A percentile compares a stretch with the other conserved stretches of the same genome.
These are phyloP conservation scores for Fusarium sp. DNA, from an alignment of 2,329 filamentous ascomycete species.

Conservation along the genomic window DNA sequence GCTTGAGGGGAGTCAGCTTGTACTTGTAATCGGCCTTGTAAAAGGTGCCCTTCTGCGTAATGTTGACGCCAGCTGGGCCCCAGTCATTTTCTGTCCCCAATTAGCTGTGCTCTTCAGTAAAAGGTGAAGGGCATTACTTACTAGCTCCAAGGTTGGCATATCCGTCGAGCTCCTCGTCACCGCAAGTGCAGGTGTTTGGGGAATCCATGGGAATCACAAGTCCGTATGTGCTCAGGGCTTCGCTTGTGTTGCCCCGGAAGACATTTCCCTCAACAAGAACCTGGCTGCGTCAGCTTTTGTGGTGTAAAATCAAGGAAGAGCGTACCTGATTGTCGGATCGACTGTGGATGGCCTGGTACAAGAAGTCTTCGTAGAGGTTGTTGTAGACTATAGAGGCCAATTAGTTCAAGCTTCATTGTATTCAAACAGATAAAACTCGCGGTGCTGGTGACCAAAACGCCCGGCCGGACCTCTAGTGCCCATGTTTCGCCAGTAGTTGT, in stretches of 20 bases:
- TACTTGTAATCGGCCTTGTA: constrained; percentile 61
- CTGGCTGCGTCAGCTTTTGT: constrained; percentile 30
- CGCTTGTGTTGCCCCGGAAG: constrained; percentile 59
- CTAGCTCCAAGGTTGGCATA: constrained; percentile 65
- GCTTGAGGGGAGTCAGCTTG: constrained; percentile 58
- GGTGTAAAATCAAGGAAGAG: fast-evolving
- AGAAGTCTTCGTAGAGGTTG: constrained; percentile 61
- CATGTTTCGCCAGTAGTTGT: constrained; percentile 61
- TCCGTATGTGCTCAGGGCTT: constrained; percentile 65
- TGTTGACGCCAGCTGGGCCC: constrained; percentile 61
- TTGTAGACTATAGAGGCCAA: constrained; percentile 52
- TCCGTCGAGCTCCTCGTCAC: constrained; percentile 66
- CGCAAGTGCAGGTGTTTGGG: constrained; percentile 64
- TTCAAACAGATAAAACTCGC: background rate
- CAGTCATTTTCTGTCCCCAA: constrained; percentile 56
- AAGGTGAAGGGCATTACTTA: constrained; percentile 45
- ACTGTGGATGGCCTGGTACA: constrained; percentile 62
- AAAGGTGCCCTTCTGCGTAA: constrained; percentile 63
- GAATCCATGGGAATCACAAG: constrained; percentile 66
- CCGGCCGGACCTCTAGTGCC: constrained; percentile 61
- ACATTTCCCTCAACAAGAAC: constrained; percentile 62
- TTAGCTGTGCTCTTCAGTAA: constrained; percentile 43
- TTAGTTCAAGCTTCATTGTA: background rate
- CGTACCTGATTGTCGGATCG: constrained; percentile 56
- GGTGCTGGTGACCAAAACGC: constrained; percentile 61